Conservation (phyloP, 140 eudicot genomes). For the Senecio squalidus region DNA sequence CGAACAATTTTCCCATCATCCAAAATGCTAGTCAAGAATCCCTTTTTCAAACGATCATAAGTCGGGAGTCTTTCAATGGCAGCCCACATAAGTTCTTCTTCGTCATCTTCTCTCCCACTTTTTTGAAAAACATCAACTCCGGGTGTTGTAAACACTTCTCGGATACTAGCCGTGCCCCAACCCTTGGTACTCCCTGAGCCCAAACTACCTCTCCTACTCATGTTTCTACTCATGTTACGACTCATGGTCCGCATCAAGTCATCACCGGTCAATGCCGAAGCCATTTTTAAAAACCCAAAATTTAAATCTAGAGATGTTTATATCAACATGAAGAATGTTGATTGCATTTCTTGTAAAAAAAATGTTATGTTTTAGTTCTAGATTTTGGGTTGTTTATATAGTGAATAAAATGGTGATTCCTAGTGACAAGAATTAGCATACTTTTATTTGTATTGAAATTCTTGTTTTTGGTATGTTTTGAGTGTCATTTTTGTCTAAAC, state of each 20-base stretch:
- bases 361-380: constrained; percentile 5
- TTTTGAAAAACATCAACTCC: constrained; percentile 33
- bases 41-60: constrained; percentile 39
- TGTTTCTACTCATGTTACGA: constrained; percentile 32
- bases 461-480: constrained; percentile 23
- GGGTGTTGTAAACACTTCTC: constrained; percentile 38
- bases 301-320: constrained; percentile 4
- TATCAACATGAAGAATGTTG: constrained; percentile 18
- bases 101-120: constrained; percentile 36
- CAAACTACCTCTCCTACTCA: constrained; percentile 43
- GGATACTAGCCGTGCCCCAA: constrained; percentile 42
- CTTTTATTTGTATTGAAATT: background rate
- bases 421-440: constrained; percentile 29
- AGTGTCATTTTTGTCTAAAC: background rate
- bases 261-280: constrained; percentile 47
- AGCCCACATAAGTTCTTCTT: constrained; percentile 52
- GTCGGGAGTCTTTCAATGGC: constrained; percentile 54
- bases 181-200: constrained; percentile 39
- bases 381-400: constrained; percentile 20
- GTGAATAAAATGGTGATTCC: constrained; percentile 6
- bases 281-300: constrained; percentile 34
- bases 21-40: constrained; percentile 40
- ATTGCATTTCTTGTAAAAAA: constrained; percentile 10
- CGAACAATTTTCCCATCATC: constrained; percentile 37
- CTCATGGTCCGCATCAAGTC: constrained; percentile 53